phyloP scores from a whole-genome alignment of 345 rosid genomes.

The Clausena lansium region DNA sequence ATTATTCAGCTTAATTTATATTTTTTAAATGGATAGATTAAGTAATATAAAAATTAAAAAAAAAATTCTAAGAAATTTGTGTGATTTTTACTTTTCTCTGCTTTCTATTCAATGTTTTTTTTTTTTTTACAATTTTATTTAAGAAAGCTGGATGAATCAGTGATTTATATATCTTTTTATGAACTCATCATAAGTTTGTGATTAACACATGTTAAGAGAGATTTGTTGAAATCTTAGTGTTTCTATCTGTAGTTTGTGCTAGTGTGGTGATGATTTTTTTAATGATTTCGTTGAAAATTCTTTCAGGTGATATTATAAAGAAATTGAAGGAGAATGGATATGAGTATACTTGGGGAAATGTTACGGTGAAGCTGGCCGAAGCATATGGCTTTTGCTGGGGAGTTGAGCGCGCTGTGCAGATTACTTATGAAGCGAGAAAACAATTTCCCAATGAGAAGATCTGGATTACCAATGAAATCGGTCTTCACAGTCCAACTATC shows the following conservation, averaged over 20 bases:
- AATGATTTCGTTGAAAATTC: slow-evolving; percentile 4
- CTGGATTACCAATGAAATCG: slow-evolving; percentile 93
- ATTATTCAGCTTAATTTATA: too few relatives aligned
- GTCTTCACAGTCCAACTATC: slow-evolving; percentile 92
- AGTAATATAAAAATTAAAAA: not conserved
- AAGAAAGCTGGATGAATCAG: too few relatives aligned
- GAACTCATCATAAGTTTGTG: not conserved
- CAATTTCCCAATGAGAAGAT: slow-evolving; percentile 77
- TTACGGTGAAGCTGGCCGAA: slow-evolving; percentile 82
- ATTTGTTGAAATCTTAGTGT: not conserved
- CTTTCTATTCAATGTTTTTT: not conserved
- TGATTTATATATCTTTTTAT: too few relatives aligned
- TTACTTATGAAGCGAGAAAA: slow-evolving; percentile 91
- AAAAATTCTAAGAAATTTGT: not conserved
- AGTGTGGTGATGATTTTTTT: not conserved
- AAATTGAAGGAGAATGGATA: slow-evolving; percentile 76
- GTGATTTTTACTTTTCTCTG: not conserved
- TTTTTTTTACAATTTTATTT: too few relatives aligned
- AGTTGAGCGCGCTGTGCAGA: slow-evolving; percentile 95
- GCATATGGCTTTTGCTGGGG: slow-evolving; percentile 95
- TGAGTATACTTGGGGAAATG: slow-evolving; percentile 76
- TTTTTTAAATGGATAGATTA: not conserved
- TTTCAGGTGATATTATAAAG: slow-evolving; percentile 74
- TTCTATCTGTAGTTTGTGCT: not conserved
- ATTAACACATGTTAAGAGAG: not conserved